These are phyloP conservation scores for Mortierella sp. DNA, from an alignment of 371 early-diverging fungal genomes.

Conservation along the genomic window DNA sequence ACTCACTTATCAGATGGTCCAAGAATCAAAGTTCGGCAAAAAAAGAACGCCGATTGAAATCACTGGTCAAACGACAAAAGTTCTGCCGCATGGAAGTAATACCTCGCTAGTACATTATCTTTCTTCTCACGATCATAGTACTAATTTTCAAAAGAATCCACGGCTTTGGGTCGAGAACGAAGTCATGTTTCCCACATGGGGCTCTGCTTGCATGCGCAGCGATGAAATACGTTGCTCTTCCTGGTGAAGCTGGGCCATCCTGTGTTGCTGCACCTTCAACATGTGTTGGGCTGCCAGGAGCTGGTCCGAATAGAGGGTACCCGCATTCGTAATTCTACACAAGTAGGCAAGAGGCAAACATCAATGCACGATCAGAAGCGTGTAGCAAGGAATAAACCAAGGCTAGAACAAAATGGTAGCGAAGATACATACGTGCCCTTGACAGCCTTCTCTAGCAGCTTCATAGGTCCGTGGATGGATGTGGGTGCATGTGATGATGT, in stretches of 20 bases:
- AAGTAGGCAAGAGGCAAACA: not conserved
- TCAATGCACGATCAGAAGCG: no score
- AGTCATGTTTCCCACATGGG: slow-evolving; percentile 22
- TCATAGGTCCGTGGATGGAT: slow-evolving; percentile 45
- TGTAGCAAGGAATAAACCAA: no score
- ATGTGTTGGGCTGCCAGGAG: slow-evolving; percentile 45
- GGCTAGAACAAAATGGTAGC: no score
- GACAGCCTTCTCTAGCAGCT: slow-evolving; percentile 38
- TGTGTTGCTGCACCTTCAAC: slow-evolving; percentile 45
- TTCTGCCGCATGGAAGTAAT: no score
- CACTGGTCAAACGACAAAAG: no score
- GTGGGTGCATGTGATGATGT: slow-evolving; percentile 18
- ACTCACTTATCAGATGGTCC: slow-evolving; percentile 4
- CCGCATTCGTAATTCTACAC: slow-evolving; percentile 29
- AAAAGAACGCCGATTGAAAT: not conserved
- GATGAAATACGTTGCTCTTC: slow-evolving; percentile 43
- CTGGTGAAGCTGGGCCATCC: slow-evolving; percentile 37
- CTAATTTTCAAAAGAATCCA: slow-evolving; percentile 27
- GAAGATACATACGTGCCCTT: slow-evolving; percentile 47
- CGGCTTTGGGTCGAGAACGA: slow-evolving; percentile 34
- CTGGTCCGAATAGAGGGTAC: slow-evolving; percentile 43
- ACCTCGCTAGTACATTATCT: no score
- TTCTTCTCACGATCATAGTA: not conserved
- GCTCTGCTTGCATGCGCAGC: slow-evolving; percentile 27
- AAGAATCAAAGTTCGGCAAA: not conserved